Percentiles rank a stretch among this genome's conserved stretches.
Evolutionary conservation across 495 filamentous ascomycete genomes (phyloP).

Genomic region (Penicillium chermesinum): DNA sequence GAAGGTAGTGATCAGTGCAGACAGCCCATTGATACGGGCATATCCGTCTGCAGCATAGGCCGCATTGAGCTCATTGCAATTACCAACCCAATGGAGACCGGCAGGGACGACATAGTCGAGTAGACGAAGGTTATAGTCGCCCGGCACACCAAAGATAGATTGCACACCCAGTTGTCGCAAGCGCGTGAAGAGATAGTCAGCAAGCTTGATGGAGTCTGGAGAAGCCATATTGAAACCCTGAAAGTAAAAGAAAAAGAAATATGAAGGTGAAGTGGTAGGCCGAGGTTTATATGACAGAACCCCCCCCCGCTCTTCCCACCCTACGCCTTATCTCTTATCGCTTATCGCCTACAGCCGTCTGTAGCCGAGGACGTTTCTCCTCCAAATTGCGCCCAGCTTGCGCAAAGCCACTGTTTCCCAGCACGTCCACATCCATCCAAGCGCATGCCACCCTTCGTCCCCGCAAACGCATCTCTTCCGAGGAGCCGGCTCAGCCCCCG

Average conservation of each 20-base stretch:
- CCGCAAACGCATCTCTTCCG: slow-evolving; percentile 41
- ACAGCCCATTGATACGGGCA: slow-evolving; percentile 65
- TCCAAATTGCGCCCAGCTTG: too few relatives aligned
- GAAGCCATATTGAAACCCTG: slow-evolving; percentile 7
- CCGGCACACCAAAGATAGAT: slow-evolving; percentile 64
- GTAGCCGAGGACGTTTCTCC: background rate
- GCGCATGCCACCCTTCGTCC: slow-evolving; percentile 51
- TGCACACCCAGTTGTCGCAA: slow-evolving; percentile 64
- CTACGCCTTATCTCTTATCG: background rate
- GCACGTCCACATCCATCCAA: background rate
- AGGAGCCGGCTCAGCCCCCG: slow-evolving; percentile 55
- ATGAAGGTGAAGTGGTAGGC: background rate
- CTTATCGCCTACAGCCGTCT: background rate
- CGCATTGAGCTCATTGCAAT: slow-evolving; percentile 79
- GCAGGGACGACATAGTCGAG: slow-evolving; percentile 61
- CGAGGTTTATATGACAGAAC: slow-evolving; percentile 1
- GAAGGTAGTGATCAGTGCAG: slow-evolving; percentile 72
- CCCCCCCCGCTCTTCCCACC: slow-evolving; percentile 3
- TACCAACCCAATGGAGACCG: slow-evolving; percentile 71
- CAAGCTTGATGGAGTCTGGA: slow-evolving; percentile 29
- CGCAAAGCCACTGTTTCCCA: too few relatives aligned
- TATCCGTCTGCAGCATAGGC: slow-evolving; percentile 81
- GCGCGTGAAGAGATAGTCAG: slow-evolving; percentile 63
- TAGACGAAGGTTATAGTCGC: slow-evolving; percentile 68
- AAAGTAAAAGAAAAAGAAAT: background rate